Evolutionary conservation across 2,329 filamentous ascomycete species (phyloP), one percentile per base, ranked within the genome.

Genomic region (Penicillium palitans): DNA sequence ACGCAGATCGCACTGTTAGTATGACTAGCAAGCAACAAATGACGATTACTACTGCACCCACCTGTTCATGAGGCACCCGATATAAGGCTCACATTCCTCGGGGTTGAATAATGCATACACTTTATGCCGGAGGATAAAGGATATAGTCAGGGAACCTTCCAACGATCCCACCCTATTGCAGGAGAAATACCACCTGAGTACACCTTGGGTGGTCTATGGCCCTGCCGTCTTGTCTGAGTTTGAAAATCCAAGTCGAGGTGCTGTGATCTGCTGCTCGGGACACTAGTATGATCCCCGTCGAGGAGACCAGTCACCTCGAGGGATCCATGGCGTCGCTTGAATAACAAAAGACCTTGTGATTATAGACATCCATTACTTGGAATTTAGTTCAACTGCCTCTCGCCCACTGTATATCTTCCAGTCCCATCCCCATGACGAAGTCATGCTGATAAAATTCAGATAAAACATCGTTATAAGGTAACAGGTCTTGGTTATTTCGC

Each of bases 401-500:
- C 27, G 17, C 21, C 33, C 19, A 35, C 6, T 21, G 21, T 47
- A 48, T 55, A 49, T 41, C 7, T 31, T 39, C 5, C 5, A 15
- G 19, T 19, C 27, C n/a, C 4, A 27, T 25, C 21, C 58, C 31
- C 33, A 37, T 61, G 56, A 59, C 29, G 19, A 31, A 17, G 31
- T 55, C 55, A 58, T 46, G 52, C 55, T 55, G 37, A 59, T 55
- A 24, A 17, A 4, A 37, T 44, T 21, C 52, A 57, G 54, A 47
- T 48, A 53, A 54, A n/a, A 17, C 19, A 24, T 21, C 13, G 48
- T 5, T 19, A 15, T 13, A n/a, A 33, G 9, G 12, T 39, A 24
- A 3, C 4, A 40, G 24, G 13, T 1, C 13, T 9, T 10, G 29
- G 8, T 6, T 9, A 10, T n/a, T 44, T 2, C 7, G 6, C 2